Base-by-base conservation (phyloP, 2,329 filamentous ascomycete genomes). In the Diplodia mutila region DNA sequence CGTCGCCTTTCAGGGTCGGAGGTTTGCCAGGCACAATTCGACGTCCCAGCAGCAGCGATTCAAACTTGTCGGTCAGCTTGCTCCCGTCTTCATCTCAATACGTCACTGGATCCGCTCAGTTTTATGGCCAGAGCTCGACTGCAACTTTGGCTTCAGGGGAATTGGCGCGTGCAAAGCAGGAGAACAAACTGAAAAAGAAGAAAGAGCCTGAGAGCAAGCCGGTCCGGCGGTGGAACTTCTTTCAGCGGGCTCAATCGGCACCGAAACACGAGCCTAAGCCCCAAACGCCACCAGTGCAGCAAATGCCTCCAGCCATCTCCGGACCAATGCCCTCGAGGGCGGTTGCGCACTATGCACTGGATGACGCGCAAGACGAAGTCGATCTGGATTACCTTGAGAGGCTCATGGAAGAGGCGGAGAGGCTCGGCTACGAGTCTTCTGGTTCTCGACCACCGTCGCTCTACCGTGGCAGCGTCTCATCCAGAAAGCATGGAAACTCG, bases 321-420 rank as follows among this genome's bases (percentile, higher is more conserved):
- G 53, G 52, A 3, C 54, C 64, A 18, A 16, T 59, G 5, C 71
- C 72, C 1, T 78, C 77, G 39, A 80, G 84, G 23, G 81, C 83
- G 21, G 77, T 87, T 64, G 84, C 86, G 9, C 86, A 88, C 71
- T 89, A 89, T 71, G 86, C 85, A 4, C 76, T 89, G 69, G 77
- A 87, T 68, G 85, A 87, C 68, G 75, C 80, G 34, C 80, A 82
- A 39, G 79, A 80, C 16, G 77, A 78, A 9, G 74, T 84, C 34
- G 79, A 80, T 32, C 72, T 83, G 23, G 75, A 80, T 29, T 81
- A 84, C 63, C 78, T 85, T 32, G 80, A 83, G 68, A 76, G 80
- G 54, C 77, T 85, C 21, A 80, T 83, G 72, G 78, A 81, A 67
- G 82, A 84, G 68, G 78, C 72, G 5, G 73, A 76, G 65, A 73